A percentile compares a stretch with the other conserved stretches of the same genome.
Evolutionary conservation across 2,329 filamentous ascomycete species (phyloP).

Genomic region (Epichloe glyceriae): DNA sequence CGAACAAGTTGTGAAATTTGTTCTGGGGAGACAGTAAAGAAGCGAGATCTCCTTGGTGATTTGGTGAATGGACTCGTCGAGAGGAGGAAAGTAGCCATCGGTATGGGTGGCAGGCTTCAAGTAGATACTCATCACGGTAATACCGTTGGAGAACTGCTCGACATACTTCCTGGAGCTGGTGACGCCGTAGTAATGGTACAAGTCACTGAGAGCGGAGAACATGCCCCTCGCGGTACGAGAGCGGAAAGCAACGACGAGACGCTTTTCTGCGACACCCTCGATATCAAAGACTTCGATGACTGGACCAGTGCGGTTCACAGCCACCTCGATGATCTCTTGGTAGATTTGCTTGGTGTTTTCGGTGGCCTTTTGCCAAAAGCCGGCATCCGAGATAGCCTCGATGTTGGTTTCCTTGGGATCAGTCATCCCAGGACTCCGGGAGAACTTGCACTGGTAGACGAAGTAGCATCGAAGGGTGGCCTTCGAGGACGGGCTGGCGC

Average conservation of each 20-base stretch:
- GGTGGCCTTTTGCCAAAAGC: conserved; percentile 92
- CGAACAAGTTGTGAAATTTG: conserved; percentile 85
- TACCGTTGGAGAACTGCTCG: conserved; percentile 97
- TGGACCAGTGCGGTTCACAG: conserved; percentile 73
- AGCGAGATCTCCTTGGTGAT: conserved; percentile 98
- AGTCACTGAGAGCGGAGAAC: conserved; percentile 87
- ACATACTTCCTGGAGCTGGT: conserved; percentile 96
- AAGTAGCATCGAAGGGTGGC: conserved; percentile 94
- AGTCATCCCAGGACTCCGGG: conserved; percentile 57
- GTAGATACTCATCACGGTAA: conserved; percentile 94
- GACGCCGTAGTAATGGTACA: conserved; percentile 98
- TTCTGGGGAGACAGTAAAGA: conserved; percentile 94
- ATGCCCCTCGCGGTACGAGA: conserved; percentile 83
- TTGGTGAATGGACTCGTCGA: conserved; percentile 92
- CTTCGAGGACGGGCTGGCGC: conserved; percentile 51
- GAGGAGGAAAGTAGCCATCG: conserved; percentile 53
- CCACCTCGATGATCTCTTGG: conserved; percentile 79
- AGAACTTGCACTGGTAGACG: conserved; percentile 92
- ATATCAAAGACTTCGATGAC: conserved; percentile 98
- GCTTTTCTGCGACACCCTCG: conserved; percentile 80
- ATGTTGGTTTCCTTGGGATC: conserved; percentile 71
- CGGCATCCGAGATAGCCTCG: conserved; percentile 81
- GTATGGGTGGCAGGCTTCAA: conserved; percentile 57
- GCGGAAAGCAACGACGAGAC: conserved; percentile 87
- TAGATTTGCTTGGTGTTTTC: conserved; percentile 93